Conservation (phyloP, 2,329 filamentous ascomycete genomes). For the Knufia petricola region DNA sequence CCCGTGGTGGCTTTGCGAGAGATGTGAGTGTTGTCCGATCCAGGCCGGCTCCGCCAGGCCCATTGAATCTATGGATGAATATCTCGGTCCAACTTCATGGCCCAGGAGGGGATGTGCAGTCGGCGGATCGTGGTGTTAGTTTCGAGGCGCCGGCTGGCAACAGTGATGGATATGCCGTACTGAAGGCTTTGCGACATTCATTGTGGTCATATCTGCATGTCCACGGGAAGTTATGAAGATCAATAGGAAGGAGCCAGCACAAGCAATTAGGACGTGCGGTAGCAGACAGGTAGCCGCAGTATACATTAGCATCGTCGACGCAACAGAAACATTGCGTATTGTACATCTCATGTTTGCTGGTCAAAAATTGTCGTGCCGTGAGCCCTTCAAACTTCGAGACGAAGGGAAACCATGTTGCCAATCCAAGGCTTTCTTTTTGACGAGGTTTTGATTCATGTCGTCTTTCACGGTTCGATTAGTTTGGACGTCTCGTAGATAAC, state of each 20-base stretch:
- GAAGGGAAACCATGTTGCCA: no score
- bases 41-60: conserved; percentile 28
- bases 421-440: no score
- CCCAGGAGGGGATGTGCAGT: neutral
- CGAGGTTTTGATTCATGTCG: no score
- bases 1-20: conserved; percentile 26
- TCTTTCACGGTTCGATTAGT: no score
- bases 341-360: no score
- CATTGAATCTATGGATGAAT: conserved; percentile 39
- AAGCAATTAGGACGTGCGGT: no score
- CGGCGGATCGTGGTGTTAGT: conserved; percentile 24
- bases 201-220: conserved; percentile 36
- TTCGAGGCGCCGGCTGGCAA: conserved; percentile 29
- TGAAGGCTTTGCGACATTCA: conserved; percentile 29
- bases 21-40: conserved; percentile 23
- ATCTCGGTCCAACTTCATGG: conserved; percentile 28
- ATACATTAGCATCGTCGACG: no score
- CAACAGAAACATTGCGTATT: no score
- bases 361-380: no score
- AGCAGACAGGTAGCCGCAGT: no score
- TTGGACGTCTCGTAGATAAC: no score
- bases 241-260: conserved; percentile 30
- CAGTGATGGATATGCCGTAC: conserved; percentile 28
- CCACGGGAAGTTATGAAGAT: conserved; percentile 34
- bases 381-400: no score